Base-by-base conservation (phyloP, 2,329 filamentous ascomycete genomes). In the Paecilomyces fulvus region DNA sequence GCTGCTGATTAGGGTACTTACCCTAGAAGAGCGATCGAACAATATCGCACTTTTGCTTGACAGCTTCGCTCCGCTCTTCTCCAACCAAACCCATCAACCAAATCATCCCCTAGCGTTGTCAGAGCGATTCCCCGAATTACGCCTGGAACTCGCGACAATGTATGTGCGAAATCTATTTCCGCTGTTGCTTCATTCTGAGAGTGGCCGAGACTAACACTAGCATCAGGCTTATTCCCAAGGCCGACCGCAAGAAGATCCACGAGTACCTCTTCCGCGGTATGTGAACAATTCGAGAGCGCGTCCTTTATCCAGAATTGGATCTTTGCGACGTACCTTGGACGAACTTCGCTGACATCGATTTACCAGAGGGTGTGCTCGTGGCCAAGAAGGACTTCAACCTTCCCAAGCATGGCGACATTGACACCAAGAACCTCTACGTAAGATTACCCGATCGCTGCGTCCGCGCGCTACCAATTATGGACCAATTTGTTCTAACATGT, bases 171-270 rank as follows among this genome's bases (percentile, higher is more conserved):
- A 23, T 51, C 30, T 43, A 28, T 52, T 52, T 55, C 37, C 46
- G 21, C 23, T 53, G 56, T 48, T 14, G 60, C 55, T 51, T 48
- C 25, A 52, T 54, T 10, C 28, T 33, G 23, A 31, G 31, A 28
- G 55, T 37, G 17, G 51, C 20, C 30, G 31, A 50, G 52, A 53
- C 61, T 66, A 46, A 69, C 54, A 58, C 33, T 59, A 58, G 55
- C 17, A 37, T 11, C 68, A 92, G 88, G 94, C 88, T 99, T 84
- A 99, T 99, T 80, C 94, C 94, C 79, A 97, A 97, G 88, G 89
- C 90, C 80, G 94, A 99, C 84, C 92, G 95, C 84, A 99, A 99
- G 90, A 90, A 91, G 88, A 97, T 99, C 83, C 94, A 99, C 86
- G 92, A 92, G 88, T 95, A 92, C 88, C 90, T 99, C 85, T 95